Evolutionary conservation across 768 basidiomycete species (phyloP), one percentile per base, ranked within the genome.

Genomic region (Paxillus ammoniavirescens): DNA sequence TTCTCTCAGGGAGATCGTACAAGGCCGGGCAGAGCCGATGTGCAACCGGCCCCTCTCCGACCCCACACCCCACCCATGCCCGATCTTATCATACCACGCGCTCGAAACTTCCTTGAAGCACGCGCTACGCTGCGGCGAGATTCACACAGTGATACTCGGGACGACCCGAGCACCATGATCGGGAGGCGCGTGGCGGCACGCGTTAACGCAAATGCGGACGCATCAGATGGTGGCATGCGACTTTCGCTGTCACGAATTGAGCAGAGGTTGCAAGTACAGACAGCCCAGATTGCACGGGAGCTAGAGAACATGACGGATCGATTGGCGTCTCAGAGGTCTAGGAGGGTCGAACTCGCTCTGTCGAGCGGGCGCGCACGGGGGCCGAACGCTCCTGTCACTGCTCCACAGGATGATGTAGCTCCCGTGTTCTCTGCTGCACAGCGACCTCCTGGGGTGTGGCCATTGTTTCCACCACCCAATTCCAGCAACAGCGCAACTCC

Each of bases 111-210:
- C 13, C 40, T 46, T 31, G 64, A 70, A 46, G 49, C 56, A 8
- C 63, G 54, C 21, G 35, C 38, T 23, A 8, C 54, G 1, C 53
- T 61, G 45, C 57, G 65, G 21, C 60, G 58, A 47, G 64, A 70
- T 13, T 15, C 55, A 41, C 65, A 57, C 37, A 62, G 50, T 21
- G 21, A 47, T 33, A 52, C 48, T 41, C 56, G 52, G 6, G 69
- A 73, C n/a, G 69, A 71, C 8, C 55, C 71, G 14, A 67, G 57
- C 9, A 71, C 69, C 4, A 65, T 70, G 67, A 71, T 73, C 15
- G 69, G 69, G 35, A 64, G 71, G 26, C 69, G 68, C 37, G 69
- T 71, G 41, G 66, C 70, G 3, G 72, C 72, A 3, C 69, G 69
- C 50, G 30, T 57, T 10, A 33, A 35, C 17, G 50, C 61, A 17